Evolutionary conservation across 805 yeast species (phyloP).

Genomic region (Yarrowia divulgata): DNA sequence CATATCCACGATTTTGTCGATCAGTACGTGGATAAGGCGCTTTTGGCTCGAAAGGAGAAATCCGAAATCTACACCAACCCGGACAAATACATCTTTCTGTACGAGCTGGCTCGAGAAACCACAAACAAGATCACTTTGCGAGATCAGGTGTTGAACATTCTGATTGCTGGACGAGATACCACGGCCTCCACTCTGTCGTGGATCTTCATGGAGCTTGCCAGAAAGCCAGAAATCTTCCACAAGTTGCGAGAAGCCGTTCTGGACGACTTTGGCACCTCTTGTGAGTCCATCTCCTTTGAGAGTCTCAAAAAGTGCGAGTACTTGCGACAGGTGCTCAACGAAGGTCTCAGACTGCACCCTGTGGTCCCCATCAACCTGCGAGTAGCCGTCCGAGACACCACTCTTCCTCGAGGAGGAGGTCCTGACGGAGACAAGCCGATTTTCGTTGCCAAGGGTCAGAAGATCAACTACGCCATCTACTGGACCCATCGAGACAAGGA

Average conservation of each 20-base stretch:
- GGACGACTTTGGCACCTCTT: constrained; percentile 50
- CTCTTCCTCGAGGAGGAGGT: constrained; percentile 62
- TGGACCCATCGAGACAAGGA: constrained; percentile 54
- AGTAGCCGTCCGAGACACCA: constrained; percentile 56
- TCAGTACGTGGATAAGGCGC: constrained; percentile 53
- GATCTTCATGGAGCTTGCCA: constrained; percentile 55
- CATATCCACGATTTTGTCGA: constrained; percentile 41
- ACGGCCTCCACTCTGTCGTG: constrained; percentile 60
- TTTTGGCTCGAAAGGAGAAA: constrained; percentile 50
- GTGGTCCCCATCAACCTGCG: constrained; percentile 60
- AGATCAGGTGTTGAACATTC: constrained; percentile 59
- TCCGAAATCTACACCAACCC: constrained; percentile 43
- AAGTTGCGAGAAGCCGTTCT: constrained; percentile 53
- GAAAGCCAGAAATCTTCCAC: constrained; percentile 48
- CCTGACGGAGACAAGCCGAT: constrained; percentile 52
- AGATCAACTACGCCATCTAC: constrained; percentile 53
- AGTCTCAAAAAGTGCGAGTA: constrained; percentile 58
- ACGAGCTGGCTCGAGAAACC: constrained; percentile 59
- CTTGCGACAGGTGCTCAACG: constrained; percentile 58
- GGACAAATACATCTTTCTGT: constrained; percentile 58
- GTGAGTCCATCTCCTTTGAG: constrained; percentile 53
- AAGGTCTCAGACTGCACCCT: constrained; percentile 59
- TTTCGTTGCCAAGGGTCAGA: constrained; percentile 55
- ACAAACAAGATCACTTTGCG: constrained; percentile 57
- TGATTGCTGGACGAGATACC: constrained; percentile 64